Evolutionary conservation across 1,139 yeast species (phyloP).

Genomic region (Diutina rugosa): DNA sequence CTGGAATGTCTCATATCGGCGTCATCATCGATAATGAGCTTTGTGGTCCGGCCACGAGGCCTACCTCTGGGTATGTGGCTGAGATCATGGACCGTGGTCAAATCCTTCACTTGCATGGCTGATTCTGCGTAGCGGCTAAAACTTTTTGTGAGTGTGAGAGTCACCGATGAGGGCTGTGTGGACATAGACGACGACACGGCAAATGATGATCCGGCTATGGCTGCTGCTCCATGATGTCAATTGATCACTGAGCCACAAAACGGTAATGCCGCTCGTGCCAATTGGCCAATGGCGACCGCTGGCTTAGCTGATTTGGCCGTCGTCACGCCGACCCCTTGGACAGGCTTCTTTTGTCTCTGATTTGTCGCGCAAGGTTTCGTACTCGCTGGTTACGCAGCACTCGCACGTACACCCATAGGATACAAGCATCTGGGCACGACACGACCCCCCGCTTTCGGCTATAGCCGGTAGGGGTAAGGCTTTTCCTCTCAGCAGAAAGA

Average conservation of each 20-base stretch:
- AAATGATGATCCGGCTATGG: neutral
- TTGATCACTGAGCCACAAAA: neutral
- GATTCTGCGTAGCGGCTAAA: neutral
- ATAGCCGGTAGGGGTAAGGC: neutral
- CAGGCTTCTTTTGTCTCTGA: neutral
- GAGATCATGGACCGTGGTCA: neutral
- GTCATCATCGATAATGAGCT: neutral
- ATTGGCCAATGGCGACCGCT: neutral
- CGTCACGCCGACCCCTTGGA: neutral
- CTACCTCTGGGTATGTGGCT: neutral
- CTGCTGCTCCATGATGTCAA: neutral
- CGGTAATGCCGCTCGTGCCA: neutral
- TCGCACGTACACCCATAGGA: no score
- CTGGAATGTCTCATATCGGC: neutral
- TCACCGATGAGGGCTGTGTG: neutral
- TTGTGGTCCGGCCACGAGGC: neutral
- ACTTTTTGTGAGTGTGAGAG: neutral
- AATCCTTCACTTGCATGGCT: slow-evolving; percentile 1
- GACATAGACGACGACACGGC: neutral
- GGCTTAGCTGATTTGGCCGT: neutral
- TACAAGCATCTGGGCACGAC: neutral
- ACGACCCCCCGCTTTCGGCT: neutral
- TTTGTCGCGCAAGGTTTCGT: neutral
- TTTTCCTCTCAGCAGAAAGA: no score
- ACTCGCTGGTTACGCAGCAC: neutral